Evolutionary conservation across 1,284 basidiomycete genomes (phyloP).

Genomic region (Tausonia pullulans): DNA sequence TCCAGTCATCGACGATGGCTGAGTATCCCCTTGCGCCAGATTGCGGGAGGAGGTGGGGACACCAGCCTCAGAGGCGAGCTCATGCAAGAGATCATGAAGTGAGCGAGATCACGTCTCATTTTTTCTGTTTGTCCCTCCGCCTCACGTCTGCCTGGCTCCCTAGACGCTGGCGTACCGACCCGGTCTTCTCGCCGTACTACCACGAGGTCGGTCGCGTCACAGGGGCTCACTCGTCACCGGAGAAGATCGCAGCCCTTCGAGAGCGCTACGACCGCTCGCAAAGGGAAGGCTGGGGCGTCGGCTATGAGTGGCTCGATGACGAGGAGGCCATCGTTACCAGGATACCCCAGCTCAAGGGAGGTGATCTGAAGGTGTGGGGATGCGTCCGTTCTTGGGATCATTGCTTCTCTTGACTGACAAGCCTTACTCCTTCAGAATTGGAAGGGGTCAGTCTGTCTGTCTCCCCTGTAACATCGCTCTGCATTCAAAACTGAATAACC

Average conservation of each 20-base stretch:
- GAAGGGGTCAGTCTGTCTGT: conserved; percentile 13
- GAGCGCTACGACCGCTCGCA: not conserved
- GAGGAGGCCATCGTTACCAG: conserved; percentile 22
- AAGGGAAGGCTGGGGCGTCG: conserved; percentile 12
- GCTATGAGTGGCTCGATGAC: conserved; percentile 23
- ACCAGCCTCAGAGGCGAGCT: conserved; percentile 18
- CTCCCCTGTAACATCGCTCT: no score
- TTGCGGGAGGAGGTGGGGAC: conserved; percentile 12
- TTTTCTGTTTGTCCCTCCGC: no score
- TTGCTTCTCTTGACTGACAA: not conserved
- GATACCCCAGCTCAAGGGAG: conserved; percentile 19
- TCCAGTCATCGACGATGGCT: not conserved
- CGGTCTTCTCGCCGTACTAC: conserved; percentile 26
- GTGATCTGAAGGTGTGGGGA: conserved; percentile 7
- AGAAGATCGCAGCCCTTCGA: conserved; percentile 17
- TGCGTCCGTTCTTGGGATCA: not conserved
- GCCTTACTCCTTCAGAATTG: not conserved
- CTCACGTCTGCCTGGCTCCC: no score
- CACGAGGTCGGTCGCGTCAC: conserved; percentile 26
- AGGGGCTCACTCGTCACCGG: conserved; percentile 10
- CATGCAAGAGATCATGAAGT: conserved; percentile 22
- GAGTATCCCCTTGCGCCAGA: not conserved
- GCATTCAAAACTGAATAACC: no score
- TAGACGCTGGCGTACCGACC: conserved; percentile 26
- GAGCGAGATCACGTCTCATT: not conserved